Conservation (phyloP, 2,329 filamentous ascomycete species). For the Sordariomycetes sp. region DNA sequence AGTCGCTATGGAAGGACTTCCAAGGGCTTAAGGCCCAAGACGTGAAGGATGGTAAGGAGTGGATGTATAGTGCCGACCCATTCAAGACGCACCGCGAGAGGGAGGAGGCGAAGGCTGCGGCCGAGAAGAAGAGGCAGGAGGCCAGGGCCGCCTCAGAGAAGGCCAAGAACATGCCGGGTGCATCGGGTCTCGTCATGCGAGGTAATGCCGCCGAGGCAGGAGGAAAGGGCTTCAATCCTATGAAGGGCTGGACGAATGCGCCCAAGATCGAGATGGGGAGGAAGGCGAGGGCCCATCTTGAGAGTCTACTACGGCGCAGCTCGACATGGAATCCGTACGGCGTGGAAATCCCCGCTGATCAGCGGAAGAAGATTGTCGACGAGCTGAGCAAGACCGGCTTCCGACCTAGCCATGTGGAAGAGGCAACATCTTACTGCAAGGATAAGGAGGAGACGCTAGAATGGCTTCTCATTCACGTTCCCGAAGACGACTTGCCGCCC, state of each 20-base stretch:
- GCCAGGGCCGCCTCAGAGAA: constrained; percentile 57
- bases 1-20: constrained; percentile 86
- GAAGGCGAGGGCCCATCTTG: constrained; percentile 67
- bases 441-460: constrained; percentile 87
- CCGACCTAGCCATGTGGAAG: constrained; percentile 77
- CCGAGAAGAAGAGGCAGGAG: constrained; percentile 72
- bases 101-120: constrained; percentile 63
- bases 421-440: constrained; percentile 79
- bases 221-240: constrained; percentile 24
- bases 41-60: constrained; percentile 62
- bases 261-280: constrained; percentile 91
- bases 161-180: constrained; percentile 51
- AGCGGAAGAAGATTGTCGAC: constrained; percentile 52
- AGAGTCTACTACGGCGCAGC: constrained; percentile 65
- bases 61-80: constrained; percentile 94
- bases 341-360: constrained; percentile 48
- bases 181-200: constrained; percentile 32
- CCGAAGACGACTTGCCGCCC: constrained; percentile 86
- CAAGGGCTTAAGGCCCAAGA: constrained; percentile 72
- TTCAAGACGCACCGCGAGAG: constrained; percentile 73
- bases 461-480: constrained; percentile 93
- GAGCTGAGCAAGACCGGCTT: constrained; percentile 76
- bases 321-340: constrained; percentile 81
- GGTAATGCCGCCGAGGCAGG: constrained; percentile 1
- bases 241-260: constrained; percentile 72